Conservation (phyloP, 2,329 filamentous ascomycete species). For the Aspergillus pseudonomiae region DNA sequence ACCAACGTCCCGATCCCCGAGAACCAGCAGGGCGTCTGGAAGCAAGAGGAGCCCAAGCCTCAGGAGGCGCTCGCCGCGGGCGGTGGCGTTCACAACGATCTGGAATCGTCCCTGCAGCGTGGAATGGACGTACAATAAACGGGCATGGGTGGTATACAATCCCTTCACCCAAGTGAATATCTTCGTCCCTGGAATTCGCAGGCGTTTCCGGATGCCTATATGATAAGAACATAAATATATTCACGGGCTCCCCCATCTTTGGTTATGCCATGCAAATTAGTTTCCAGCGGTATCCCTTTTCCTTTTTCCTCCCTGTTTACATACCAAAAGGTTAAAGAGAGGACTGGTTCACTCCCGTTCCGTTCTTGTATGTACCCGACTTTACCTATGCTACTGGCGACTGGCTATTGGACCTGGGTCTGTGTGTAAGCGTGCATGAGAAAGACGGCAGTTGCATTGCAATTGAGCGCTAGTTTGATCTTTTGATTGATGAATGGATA, state of each 20-base stretch:
- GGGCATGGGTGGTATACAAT: background rate
- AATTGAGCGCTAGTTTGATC: slow-evolving; percentile 11
- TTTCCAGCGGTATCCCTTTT: background rate
- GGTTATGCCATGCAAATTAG: background rate
- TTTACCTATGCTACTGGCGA: background rate
- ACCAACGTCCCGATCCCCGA: slow-evolving; percentile 65
- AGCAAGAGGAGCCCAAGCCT: slow-evolving; percentile 64
- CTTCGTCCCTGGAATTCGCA: slow-evolving; percentile 16
- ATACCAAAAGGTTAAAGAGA: background rate
- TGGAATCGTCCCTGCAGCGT: slow-evolving; percentile 56
- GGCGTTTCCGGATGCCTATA: slow-evolving; percentile 13
- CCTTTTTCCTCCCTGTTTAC: background rate
- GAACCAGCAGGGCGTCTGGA: slow-evolving; percentile 57
- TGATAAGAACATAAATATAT: background rate
- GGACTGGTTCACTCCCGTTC: background rate
- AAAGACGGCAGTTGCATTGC: slow-evolving; percentile 8
- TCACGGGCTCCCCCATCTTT: background rate
- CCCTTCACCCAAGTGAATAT: slow-evolving; percentile 13
- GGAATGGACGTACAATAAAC: slow-evolving; percentile 56
- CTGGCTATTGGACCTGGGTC: background rate
- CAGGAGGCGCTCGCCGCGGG: slow-evolving; percentile 55
- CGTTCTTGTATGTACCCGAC: background rate
- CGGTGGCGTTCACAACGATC: slow-evolving; percentile 47
- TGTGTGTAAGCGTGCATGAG: background rate
- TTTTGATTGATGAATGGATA: slow-evolving; percentile 4